Conservation (phyloP, 371 early-diverging fungal genomes). For the Smittium culicis region DNA sequence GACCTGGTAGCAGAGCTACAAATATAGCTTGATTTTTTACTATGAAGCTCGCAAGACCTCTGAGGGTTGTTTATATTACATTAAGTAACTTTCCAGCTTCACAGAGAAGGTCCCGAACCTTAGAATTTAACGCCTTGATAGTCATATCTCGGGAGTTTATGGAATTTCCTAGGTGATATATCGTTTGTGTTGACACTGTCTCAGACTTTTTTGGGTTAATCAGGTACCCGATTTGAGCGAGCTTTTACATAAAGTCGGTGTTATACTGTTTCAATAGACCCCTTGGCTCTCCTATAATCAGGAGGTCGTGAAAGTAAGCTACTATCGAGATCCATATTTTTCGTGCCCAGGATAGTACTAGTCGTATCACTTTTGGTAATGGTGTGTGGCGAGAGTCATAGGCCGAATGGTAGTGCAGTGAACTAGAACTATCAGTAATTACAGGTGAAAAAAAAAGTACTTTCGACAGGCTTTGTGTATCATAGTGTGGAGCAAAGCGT, state of each 20-base stretch:
- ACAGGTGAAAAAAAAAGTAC: background rate
- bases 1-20: background rate
- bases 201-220: constrained; percentile 23
- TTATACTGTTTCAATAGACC: background rate
- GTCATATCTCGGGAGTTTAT: background rate
- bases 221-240: background rate
- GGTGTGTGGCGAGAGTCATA: background rate
- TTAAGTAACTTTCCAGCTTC: background rate
- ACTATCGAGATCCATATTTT: background rate
- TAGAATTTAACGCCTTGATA: background rate
- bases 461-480: background rate
- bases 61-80: background rate
- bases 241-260: background rate
- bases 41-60: background rate
- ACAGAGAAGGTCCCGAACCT: background rate
- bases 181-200: background rate
- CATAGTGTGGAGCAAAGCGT: background rate
- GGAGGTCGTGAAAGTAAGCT: background rate
- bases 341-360: background rate
- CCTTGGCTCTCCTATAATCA: constrained; percentile 1
- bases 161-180: background rate
- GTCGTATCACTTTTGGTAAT: background rate
- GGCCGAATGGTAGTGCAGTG: background rate
- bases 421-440: background rate
- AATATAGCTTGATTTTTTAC: constrained; percentile 3